Percentiles rank a stretch among this genome's conserved stretches.
Evolutionary conservation across 148 eudicot species (phyloP).

Genomic region (Rhododendron molle): DNA sequence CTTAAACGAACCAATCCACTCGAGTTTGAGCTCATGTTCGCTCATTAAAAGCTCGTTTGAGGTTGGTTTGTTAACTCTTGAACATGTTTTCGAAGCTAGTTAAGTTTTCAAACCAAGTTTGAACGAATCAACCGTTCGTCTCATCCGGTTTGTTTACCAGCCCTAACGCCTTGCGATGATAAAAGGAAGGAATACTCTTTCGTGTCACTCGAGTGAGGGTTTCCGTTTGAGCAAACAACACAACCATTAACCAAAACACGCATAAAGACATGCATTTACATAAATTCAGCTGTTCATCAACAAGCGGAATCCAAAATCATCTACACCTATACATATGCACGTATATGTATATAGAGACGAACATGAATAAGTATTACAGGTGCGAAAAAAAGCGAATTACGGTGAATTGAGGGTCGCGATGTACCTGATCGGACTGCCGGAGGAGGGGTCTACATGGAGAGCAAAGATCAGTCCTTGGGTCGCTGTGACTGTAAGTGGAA

Average conservation of each 20-base stretch:
- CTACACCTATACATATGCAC: not conserved
- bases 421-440: constrained; percentile 10
- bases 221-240: not conserved
- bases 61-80: not conserved
- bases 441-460: not conserved
- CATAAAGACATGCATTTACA: not conserved
- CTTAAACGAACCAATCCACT: not conserved
- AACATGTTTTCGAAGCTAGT: not conserved
- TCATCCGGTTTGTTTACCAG: not conserved
- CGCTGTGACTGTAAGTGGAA: not conserved
- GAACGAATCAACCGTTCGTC: not conserved
- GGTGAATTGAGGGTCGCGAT: not conserved
- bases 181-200: not conserved
- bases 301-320: not conserved
- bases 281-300: not conserved
- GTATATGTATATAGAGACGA: not conserved
- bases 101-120: not conserved
- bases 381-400: not conserved
- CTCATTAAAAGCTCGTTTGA: not conserved
- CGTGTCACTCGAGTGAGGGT: not conserved
- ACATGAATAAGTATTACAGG: not conserved
- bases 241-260: not conserved
- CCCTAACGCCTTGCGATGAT: not conserved
- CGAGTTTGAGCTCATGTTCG: not conserved
- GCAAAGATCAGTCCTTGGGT: not conserved